A percentile compares a stretch with the other conserved stretches of the same genome.
These are phyloP conservation scores for Cystobasidium slooffiae DNA, from an alignment of 1,284 basidiomycete genomes.

Conservation along the genomic window DNA sequence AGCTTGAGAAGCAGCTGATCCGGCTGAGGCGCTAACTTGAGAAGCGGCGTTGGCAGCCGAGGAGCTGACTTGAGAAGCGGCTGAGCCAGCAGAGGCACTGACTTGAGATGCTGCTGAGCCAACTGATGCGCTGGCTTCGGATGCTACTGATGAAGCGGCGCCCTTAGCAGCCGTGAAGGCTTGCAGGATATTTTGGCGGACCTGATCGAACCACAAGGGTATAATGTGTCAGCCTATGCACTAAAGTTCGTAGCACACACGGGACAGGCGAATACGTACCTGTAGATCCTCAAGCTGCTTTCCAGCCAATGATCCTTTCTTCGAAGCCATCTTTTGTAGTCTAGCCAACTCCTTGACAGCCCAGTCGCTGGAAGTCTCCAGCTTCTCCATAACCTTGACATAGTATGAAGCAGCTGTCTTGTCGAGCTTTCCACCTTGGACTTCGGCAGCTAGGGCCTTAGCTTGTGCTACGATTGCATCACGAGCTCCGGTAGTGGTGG, in stretches of 20 bases:
- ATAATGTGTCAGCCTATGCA: background rate
- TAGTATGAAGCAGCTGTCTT: conserved; percentile 74
- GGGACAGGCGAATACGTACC: conserved; percentile 60
- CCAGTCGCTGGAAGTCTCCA: conserved; percentile 68
- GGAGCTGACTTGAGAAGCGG: conserved; percentile 3
- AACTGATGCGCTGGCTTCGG: background rate
- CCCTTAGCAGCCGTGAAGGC: conserved; percentile 40
- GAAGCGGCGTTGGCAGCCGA: conserved; percentile 1
- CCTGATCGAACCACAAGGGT: background rate
- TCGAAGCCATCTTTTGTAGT: conserved; percentile 67
- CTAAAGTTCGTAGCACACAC: too few relatives aligned
- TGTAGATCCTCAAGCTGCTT: conserved; percentile 91
- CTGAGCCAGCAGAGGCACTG: background rate
- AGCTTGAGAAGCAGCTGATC: conserved; percentile 25
- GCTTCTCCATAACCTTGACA: conserved; percentile 87
- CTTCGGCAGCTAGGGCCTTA: conserved; percentile 55
- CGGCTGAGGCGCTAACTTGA: background rate
- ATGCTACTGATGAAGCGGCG: conserved; percentile 6
- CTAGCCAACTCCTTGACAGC: conserved; percentile 83
- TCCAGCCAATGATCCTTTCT: conserved; percentile 69
- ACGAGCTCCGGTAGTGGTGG: conserved; percentile 63
- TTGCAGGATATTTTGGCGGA: conserved; percentile 41
- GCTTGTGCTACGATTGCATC: conserved; percentile 67
- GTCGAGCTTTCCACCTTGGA: conserved; percentile 50
- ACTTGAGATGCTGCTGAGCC: background rate